Base-by-base conservation (phyloP, 1,284 basidiomycete species). In the Fomitopsis pinicola region DNA sequence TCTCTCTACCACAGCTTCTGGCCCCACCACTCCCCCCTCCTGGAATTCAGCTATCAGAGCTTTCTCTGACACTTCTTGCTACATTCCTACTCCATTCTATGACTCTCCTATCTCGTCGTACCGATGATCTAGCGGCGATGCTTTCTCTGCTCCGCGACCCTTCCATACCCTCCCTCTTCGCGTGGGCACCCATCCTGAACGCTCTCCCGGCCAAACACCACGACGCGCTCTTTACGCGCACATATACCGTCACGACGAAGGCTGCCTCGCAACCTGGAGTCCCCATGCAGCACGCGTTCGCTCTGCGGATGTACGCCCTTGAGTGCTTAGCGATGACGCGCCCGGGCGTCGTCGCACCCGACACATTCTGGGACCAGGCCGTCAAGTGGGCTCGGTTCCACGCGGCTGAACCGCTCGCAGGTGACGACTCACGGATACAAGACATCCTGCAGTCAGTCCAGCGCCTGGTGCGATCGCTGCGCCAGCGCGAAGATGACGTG, bases 301-400 rank as follows among this genome's bases (percentile, higher is more conserved):
- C 69, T 35, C 73, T 89, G 12, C 71, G 73, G 12, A 60, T 63
- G 26, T 74, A 73, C 62, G 70, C 70, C 0, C 64, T 77, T 9
- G 64, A 68, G 10, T 75, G 73, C 53, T 68, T 77, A 14, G 65
- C 70, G 0, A 66, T 63, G 35, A 75, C 76, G 15, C 71, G 70
- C 1, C 69, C 72, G 4, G 63, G 67, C 2, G 70, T 73, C 4
- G 62, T 78, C 36, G 62, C 69, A 22, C 67, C 78, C 4, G 74
- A 76, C 45, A 80, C 77, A 0, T 86, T 89, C 66, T 91, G 88
- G 89, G 82, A 85, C 46, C 88, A 91, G 67, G 77, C 78, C 0
- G 74, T 79, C n/a, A 84, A 82, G 63, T 80, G 83, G 58, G 76
- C 77, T n/a, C 72, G 72, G 6, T 69, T 77, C 14, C 82, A 79